These are phyloP conservation scores for Hymenoscyphus occultus DNA, from an alignment of 2,329 filamentous ascomycete genomes.

Conservation along the genomic window DNA sequence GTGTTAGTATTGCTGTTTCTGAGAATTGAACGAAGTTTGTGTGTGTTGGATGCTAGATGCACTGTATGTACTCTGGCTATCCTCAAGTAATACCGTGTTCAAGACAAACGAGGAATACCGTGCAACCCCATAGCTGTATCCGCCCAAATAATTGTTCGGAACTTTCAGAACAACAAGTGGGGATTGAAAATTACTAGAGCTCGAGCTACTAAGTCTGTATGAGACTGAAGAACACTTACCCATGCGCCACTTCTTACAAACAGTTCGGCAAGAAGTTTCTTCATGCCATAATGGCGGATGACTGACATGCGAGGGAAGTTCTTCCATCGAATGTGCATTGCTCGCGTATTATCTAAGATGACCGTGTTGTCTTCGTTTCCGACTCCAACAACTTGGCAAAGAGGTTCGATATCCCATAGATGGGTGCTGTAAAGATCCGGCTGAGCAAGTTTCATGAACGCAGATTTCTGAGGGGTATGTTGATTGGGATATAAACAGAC, in stretches of 20 bases:
- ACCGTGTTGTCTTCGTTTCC: constrained; percentile 34
- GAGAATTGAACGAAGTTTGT: too few species aligned
- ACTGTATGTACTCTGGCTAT: too few species aligned
- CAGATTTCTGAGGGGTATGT: constrained; percentile 23
- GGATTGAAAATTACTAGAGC: too few species aligned
- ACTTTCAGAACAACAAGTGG: too few species aligned
- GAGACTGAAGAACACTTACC: neutral
- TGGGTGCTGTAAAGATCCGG: constrained; percentile 32
- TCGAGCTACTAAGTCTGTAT: too few species aligned
- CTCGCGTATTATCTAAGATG: constrained; percentile 32
- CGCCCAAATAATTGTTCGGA: too few species aligned
- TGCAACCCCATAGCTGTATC: too few species aligned
- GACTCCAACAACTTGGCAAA: constrained; percentile 36
- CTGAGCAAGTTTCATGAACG: constrained; percentile 26
- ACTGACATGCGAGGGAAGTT: constrained; percentile 32
- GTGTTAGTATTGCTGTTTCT: too few species aligned
- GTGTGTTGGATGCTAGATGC: too few species aligned
- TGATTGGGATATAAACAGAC: constrained; percentile 26
- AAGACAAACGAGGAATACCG: too few species aligned
- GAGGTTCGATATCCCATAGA: constrained; percentile 37
- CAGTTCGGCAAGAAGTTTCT: constrained; percentile 10
- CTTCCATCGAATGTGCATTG: constrained; percentile 37
- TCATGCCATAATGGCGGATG: constrained; percentile 4
- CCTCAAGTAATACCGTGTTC: too few species aligned
- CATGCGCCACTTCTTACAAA: constrained; percentile 11